A percentile compares a stretch with the other conserved stretches of the same genome.
Evolutionary conservation across 1,284 basidiomycete genomes (phyloP).

Genomic region (Pisolithus thermaeus): DNA sequence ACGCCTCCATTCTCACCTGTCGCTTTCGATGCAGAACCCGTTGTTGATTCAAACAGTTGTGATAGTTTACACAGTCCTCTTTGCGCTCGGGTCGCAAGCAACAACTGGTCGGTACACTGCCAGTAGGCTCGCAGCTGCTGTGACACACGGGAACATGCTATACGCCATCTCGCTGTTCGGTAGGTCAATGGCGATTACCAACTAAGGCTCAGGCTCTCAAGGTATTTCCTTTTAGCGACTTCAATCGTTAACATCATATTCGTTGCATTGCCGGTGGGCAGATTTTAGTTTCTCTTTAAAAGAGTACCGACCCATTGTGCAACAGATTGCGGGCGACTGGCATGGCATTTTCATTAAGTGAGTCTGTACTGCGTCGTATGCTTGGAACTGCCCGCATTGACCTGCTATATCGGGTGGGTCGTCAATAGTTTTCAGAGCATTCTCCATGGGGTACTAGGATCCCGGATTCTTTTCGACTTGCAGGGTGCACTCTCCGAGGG

Average conservation of each 20-base stretch:
- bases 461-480: conserved; percentile 4
- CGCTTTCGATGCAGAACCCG: not conserved
- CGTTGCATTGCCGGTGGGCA: conserved; percentile 1
- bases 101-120: not conserved
- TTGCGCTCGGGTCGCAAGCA: not conserved
- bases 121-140: not conserved
- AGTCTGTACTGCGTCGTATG: not conserved
- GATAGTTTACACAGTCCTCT: not conserved
- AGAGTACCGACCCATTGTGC: not conserved
- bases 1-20: not conserved
- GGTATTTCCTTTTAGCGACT: not conserved
- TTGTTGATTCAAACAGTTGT: not conserved
- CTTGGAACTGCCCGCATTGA: not conserved
- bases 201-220: not conserved
- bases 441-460: conserved; percentile 6
- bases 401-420: no score
- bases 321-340: not conserved
- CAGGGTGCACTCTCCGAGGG: not conserved
- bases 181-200: not conserved
- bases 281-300: not conserved
- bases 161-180: conserved; percentile 6
- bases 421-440: conserved; percentile 3
- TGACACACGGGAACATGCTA: conserved; percentile 4
- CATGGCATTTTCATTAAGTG: conserved; percentile 1
- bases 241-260: conserved; percentile 5